Base-by-base conservation (phyloP, 495 filamentous ascomycete genomes). In the Astrothelium subdiscretum region DNA sequence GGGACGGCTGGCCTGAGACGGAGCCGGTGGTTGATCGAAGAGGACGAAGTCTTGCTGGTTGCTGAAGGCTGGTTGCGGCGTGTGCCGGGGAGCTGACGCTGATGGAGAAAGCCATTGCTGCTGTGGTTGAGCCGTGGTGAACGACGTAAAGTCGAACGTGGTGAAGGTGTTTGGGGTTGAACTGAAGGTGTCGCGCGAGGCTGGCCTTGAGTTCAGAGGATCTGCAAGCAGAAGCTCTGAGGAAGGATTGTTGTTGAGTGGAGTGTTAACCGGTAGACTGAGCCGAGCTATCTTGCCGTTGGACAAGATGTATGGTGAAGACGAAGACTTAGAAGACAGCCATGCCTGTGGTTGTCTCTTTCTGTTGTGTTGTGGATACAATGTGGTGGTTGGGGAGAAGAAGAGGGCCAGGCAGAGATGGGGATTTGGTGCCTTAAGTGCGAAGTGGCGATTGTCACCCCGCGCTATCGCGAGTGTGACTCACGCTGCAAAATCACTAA, bases 81-180 rank as follows among this genome's bases (percentile, higher is more conserved):
- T 66, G 62, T 67, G 63, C 66, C 54, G 63, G 58, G 62, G 63
- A 65, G 75, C 69, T 69, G 73, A 71, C 71, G 76, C 75, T 80
- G 82, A 78, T 76, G 80, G 72, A 73, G 81, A 77, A 75, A 80
- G 82, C 82, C 83, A 85, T 86, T 77, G 59, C 82, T 79, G 77
- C 76, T 80, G 81, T 72, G 78, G 66, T 60, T 70, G 76, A 84
- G 84, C 83, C 83, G 83, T 86, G 78, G 74, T 85, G 81, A 79
- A 81, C 79, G 81, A 82, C 76, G 75, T 77, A 67, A 79, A 65
- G 80, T 80, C 77, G 79, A 78, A 76, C 75, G 78, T 66, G 67
- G 72, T 66, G 72, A 74, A 74, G 67, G 71, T 76, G 75, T 72
- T 70, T 60, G 65, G 59, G 61, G 66, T 63, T 68, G 78, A 80